Evolutionary conservation across 257 asterid species (phyloP).

Genomic region (Linaria vulgaris): DNA sequence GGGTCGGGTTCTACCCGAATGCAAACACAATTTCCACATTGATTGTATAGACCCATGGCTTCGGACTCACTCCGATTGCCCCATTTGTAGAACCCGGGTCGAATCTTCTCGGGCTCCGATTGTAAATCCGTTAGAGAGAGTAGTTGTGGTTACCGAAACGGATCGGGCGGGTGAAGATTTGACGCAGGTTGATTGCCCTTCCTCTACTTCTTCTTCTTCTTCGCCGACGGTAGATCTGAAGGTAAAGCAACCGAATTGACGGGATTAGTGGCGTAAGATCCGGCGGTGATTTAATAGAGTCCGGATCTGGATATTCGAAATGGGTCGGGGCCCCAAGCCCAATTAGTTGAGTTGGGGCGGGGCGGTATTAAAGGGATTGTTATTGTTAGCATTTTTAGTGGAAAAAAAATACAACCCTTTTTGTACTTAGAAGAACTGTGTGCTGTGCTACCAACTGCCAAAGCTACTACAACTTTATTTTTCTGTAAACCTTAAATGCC

Average conservation of each 20-base stretch:
- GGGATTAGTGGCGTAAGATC: not conserved
- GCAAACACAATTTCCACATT: constrained; percentile 38
- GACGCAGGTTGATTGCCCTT: not conserved
- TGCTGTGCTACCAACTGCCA: no score
- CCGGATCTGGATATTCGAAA: not conserved
- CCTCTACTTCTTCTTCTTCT: not conserved
- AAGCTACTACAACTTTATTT: no score
- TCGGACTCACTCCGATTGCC: constrained; percentile 36
- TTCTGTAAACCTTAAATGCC: no score
- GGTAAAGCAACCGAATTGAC: not conserved
- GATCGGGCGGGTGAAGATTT: not conserved
- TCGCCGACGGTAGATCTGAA: not conserved
- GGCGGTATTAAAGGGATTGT: not conserved
- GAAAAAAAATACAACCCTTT: no score
- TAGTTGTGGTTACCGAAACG: not conserved
- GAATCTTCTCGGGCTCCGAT: constrained; percentile 11
- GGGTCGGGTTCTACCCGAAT: constrained; percentile 40
- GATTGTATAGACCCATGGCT: constrained; percentile 43
- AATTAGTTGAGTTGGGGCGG: not conserved
- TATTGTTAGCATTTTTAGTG: not conserved
- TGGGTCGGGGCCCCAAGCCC: not conserved
- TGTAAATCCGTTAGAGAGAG: not conserved
- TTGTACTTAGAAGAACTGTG: no score
- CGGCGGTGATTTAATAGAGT: not conserved
- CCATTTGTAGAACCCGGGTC: constrained; percentile 37